Evolutionary conservation across 331 rosid genomes (phyloP), one percentile per base, ranked within the genome.

Genomic region (Ulmus americana): DNA sequence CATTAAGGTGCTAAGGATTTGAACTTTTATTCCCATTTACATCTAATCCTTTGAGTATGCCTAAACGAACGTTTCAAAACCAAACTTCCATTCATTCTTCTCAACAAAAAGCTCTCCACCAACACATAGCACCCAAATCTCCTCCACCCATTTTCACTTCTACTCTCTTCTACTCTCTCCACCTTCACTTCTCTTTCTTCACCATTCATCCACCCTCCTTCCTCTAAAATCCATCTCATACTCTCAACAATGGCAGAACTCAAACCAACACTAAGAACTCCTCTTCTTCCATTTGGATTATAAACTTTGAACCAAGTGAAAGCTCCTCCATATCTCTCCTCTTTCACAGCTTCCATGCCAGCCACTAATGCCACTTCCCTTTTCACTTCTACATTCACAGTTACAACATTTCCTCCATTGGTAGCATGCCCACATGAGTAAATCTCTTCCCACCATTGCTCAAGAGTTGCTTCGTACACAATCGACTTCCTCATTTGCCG

Each of bases 371-470:
- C 74, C 59, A 74, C 82, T 71, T 88, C 97, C 45, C 95, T 86
- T 10, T 75, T 77, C 69, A 91, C 85, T 39, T 68, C 67, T 0
- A 62, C 77, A 13, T 75, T 43, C 81, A 91, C 84, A 8, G 44
- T 68, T 59, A 84, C 83, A 60, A 50, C 72, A 1, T 67, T 72
- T 5, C 54, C 55, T 61, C 76, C 82, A 22, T 49, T 46, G 38
- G 72, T 74, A 5, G 57, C 61, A 4, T 77, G 86, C 15, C 70
- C 79, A 54, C 90, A 74, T 1, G 91, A 57, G 81, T 74, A 78
- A 3, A 91, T 83, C 76, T 91, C 92, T 58, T 86, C 95, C 97
- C 95, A 90, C 55, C 76, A 81, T 64, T 90, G 95, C 76, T 86
- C 85, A 4, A 86, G 79, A 50, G 85, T 84, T 70, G 84, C 61